phyloP scores from a whole-genome alignment of 495 filamentous ascomycete genomes.

The Daldinia caldariorum region DNA sequence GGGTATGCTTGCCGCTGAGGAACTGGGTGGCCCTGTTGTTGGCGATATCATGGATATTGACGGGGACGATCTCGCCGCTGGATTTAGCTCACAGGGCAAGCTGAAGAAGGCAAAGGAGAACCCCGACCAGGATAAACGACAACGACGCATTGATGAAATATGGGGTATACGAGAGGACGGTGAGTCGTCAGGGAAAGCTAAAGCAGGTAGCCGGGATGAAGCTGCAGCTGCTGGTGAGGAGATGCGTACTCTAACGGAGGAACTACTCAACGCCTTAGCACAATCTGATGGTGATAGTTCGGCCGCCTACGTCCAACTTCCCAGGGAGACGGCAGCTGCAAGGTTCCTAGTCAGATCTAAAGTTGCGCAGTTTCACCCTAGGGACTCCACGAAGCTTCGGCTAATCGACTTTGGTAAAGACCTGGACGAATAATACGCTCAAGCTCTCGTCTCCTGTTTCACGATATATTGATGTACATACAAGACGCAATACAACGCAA shows the following conservation, averaged over 20 bases:
- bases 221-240: slow-evolving; percentile 71
- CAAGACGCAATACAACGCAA: not conserved
- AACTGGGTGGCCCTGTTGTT: slow-evolving; percentile 84
- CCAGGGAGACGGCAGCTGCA: slow-evolving; percentile 80
- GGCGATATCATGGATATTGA: slow-evolving; percentile 76
- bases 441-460: slow-evolving; percentile 6
- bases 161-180: slow-evolving; percentile 60
- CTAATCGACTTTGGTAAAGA: slow-evolving; percentile 87
- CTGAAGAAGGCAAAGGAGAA: slow-evolving; percentile 67
- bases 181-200: slow-evolving; percentile 39
- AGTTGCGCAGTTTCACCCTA: slow-evolving; percentile 86
- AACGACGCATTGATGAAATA: slow-evolving; percentile 79
- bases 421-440: slow-evolving; percentile 65
- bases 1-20: slow-evolving; percentile 85
- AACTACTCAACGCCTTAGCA: slow-evolving; percentile 67
- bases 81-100: slow-evolving; percentile 77
- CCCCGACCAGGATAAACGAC: slow-evolving; percentile 60
- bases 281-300: slow-evolving; percentile 66
- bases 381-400: slow-evolving; percentile 77
- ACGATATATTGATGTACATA: slow-evolving; percentile 7
- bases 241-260: slow-evolving; percentile 72
- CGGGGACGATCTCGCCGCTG: slow-evolving; percentile 65
- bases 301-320: slow-evolving; percentile 72
- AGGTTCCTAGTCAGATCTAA: slow-evolving; percentile 86
- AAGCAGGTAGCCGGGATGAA: slow-evolving; percentile 59